These are phyloP conservation scores for Pseudogymnoascus verrucosus DNA, from an alignment of 2,329 filamentous ascomycete species.

Conservation along the genomic window DNA sequence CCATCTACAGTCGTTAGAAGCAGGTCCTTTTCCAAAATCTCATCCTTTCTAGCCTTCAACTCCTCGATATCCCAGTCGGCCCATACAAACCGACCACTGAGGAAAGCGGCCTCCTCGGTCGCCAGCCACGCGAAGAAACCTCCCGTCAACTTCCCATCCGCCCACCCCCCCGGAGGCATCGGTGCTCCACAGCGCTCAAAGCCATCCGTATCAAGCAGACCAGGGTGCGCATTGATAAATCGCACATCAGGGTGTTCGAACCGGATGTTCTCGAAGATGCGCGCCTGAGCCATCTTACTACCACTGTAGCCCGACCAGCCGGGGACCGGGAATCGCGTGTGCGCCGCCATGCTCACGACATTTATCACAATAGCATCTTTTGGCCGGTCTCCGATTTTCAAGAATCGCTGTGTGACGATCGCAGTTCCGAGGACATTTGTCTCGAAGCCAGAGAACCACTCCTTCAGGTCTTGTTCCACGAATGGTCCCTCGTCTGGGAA, in stretches of 20 bases:
- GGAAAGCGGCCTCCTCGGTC: conserved; percentile 31
- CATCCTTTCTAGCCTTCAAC: conserved; percentile 18
- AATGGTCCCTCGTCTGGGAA: not conserved
- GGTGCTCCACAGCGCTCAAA: not conserved
- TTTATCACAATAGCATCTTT: not conserved
- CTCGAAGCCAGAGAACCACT: not conserved
- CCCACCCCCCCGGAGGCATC: not conserved
- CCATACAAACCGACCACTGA: conserved; percentile 32
- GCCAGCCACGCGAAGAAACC: conserved; percentile 9
- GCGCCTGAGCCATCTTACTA: not conserved
- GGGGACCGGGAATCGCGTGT: not conserved
- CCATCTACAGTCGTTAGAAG: not conserved
- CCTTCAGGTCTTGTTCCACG: not conserved
- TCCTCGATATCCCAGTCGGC: conserved; percentile 36
- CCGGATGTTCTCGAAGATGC: not conserved
- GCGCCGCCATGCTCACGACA: not conserved
- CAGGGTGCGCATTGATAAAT: not conserved
- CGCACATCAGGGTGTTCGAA: not conserved
- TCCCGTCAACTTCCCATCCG: conserved; percentile 1
- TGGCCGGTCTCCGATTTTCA: not conserved
- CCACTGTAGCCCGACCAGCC: not conserved
- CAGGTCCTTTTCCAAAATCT: conserved; percentile 16
- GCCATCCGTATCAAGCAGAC: not conserved
- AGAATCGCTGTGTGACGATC: not conserved
- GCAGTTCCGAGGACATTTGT: not conserved